Base-by-base conservation (phyloP, 352 stramenopile genomes). In the Saprolegnia diclina region DNA sequence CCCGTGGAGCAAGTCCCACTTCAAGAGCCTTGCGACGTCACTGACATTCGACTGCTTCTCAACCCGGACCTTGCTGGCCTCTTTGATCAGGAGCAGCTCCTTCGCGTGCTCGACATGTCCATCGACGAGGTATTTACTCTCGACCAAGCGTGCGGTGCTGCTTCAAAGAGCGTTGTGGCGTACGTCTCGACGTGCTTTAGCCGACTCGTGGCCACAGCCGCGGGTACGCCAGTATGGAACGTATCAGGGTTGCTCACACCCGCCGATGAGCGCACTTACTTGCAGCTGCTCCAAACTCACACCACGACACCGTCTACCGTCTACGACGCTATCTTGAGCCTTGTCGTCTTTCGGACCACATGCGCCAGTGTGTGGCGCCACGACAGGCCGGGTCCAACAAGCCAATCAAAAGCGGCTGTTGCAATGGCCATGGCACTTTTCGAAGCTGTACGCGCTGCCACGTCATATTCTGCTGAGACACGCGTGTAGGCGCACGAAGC, bases 321-420 rank as follows among this genome's bases (percentile, higher is more conserved):
- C 11, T 59, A 42, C 35, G 52, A 59, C 19, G 24, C 24, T n/a
- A 59, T 59, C 24, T 40, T 4, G 11, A 59, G 19, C 35, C 13
- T 24, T 3, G 52, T 24, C 24, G 24, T 59, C 24, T 59, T 26
- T 24, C 52, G 52, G 11, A 26, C 13, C 52, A n/a, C 19, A n/a
- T 59, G 52, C n/a, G 52, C 52, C 11, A 16, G 11, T 18, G 52
- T 59, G 19, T 59, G 52, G 52, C 52, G 52, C 35, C 52, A 59
- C 35, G 52, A 59, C 16, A 16, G 35, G 11, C 52, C 52, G 16
- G 13, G 3, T 35, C 11, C 16, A 26, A 18, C 24, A 9, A n/a
- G 11, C 35, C 52, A 59, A 59, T 59, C 52, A n/a, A 16, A 24
- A 24, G 52, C 52, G 11, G 52, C 35, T 14, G 52, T 40, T 4